Base-by-base conservation (phyloP, 495 filamentous ascomycete species). In the Durotheca rogersii region DNA sequence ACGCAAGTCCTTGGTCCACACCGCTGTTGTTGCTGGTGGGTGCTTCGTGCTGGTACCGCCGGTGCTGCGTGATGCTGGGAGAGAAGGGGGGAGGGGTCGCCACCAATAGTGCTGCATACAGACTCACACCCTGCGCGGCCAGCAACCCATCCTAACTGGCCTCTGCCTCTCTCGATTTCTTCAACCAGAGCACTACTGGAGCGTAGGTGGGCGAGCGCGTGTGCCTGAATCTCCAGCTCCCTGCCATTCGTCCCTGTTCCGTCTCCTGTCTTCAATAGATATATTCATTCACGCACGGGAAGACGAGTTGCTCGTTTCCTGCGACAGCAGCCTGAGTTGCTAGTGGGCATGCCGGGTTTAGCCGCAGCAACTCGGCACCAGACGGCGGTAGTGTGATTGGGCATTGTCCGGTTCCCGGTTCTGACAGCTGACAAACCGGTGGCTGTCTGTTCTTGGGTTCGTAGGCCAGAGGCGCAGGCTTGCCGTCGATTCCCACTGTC, bases 61-160 rank as follows among this genome's bases (percentile, higher is more conserved):
- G n/a, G n/a, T n/a, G 23, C 23, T 21, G 48, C 53, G 43, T 34
- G 40, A 9, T 45, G 54, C 44, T 52, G 32, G 49, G 49, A 9
- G 44, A 33, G 34, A 38, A 53, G 47, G 54, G 43, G 52, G n/a
- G 47, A 39, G 25, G 23, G 30, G 45, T 42, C 34, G 31, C 41
- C 15, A 47, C 56, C 56, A 59, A 59, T 59, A 31, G 47, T 54
- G 18, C 41, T 36, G 44, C 37, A 36, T 32, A 35, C 51, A 23
- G 27, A 34, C 37, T 59, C 31, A 59, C 56, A 59, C 56, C 56
- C 50, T 53, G 54, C 56, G 54, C 56, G 56, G 54, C n/a, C 56
- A 59, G 46, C 56, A 54, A 51, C n/a, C n/a, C 34, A 51, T 38
- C 56, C 16, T 51, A 21, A 59, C 50, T 59, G 50, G 50, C 23